Evolutionary conservation across 2,329 filamentous ascomycete genomes (phyloP), one percentile per base, ranked within the genome.

Genomic region (Calonectria pseudoreteaudii): DNA sequence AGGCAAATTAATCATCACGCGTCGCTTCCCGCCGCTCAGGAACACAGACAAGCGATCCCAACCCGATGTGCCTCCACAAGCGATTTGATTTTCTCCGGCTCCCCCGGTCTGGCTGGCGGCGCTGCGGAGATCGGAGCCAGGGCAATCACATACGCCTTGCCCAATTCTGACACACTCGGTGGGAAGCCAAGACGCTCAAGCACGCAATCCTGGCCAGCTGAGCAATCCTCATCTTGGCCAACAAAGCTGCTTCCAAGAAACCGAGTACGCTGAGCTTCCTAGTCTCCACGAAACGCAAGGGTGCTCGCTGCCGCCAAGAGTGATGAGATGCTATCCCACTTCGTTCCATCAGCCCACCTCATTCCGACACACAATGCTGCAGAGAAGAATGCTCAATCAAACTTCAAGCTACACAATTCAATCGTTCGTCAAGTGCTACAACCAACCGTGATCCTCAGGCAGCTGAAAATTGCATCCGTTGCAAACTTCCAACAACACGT

Each of bases 81-180:
- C 28, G 18, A 28, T 30, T 30, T 16, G n/a, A 23, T 34, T 50
- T 67, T 31, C 38, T 67, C 70, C 58, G 41, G 23, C 23, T 38
- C 31, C 34, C 56, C 67, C 49, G 28, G 36, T 18, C 23, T 70
- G 44, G 30, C 41, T 58, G 26, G 28, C 60, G 65, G 56, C 34
- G 31, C 53, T 38, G 60, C 66, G 66, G 60, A 69, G 71, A 73
- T 70, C 71, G 66, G 66, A 69, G 71, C 41, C 58, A 60, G 66
- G 70, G 62, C 65, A 26, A 28, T 20, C 44, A 1, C 7, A 11
- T 50, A 52, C 41, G 16, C 50, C 66, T 67, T 60, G 38, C 31
- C 50, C 28, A 41, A 47, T 70, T 65, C 67, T 66, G 66, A 58
- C 52, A 52, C 62, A 9, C 66, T 28, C 28, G 31, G 52, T 70